Conservation (phyloP, 768 basidiomycete genomes). For the Pleurotus eryngii region DNA sequence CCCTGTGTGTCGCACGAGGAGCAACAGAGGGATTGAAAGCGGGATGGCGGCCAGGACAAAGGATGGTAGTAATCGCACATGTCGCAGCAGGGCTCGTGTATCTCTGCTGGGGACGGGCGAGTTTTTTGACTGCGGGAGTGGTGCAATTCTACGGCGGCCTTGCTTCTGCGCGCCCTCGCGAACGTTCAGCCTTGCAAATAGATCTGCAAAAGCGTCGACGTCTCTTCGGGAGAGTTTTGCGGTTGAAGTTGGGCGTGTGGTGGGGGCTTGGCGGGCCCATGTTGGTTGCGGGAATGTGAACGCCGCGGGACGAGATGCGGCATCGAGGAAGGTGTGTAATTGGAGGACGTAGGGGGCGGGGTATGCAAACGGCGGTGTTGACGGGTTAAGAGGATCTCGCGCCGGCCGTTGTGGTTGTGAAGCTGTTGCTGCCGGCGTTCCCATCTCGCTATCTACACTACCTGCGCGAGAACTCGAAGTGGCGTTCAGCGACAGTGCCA, state of each 20-base stretch:
- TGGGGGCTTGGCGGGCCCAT: conserved; percentile 29
- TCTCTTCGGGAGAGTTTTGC: too few relatives aligned
- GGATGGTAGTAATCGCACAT: conserved; percentile 14
- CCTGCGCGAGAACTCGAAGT: too few relatives aligned
- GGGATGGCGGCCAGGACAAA: conserved; percentile 23
- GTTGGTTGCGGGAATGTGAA: conserved; percentile 23
- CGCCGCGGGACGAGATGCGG: conserved; percentile 5
- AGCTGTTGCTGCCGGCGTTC: neutral
- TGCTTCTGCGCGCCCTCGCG: conserved; percentile 3
- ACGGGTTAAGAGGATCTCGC: neutral
- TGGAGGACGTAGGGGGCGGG: conserved; percentile 14
- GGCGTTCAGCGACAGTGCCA: too few relatives aligned
- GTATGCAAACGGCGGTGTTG: conserved; percentile 22
- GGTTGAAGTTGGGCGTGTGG: neutral
- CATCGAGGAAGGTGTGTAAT: conserved; percentile 10
- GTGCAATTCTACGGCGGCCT: conserved; percentile 1
- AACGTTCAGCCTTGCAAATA: conserved; percentile 24
- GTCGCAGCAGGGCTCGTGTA: conserved; percentile 20
- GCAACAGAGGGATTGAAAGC: conserved; percentile 16
- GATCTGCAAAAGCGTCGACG: conserved; percentile 20
- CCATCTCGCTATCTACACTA: too few relatives aligned
- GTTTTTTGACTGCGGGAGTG: neutral
- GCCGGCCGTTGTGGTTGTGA: neutral
- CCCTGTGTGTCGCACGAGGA: neutral
- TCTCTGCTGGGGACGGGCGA: neutral